Evolutionary conservation across 2,329 filamentous ascomycete species (phyloP), one percentile per base, ranked within the genome.

Genomic region (Aspergillus spinulosporus): DNA sequence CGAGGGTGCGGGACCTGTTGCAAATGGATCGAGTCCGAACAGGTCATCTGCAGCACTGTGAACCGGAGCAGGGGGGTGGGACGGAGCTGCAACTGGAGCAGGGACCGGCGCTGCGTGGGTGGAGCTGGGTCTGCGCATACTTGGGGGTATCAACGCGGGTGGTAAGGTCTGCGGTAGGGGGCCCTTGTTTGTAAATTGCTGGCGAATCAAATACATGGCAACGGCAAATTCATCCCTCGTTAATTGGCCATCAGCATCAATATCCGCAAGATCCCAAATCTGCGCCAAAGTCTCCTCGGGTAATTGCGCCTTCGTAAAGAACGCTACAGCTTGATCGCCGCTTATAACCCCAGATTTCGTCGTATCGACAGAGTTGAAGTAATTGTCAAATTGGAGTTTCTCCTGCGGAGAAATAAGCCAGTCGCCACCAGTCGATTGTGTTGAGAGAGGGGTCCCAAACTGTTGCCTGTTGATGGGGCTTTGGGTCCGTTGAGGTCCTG

Each of bases 191-290:
- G 83, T 88, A 52, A 92, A 84, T 72, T 97, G 92, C 71, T 96
- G 90, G 59, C 92, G 85, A 66, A 99, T 97, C 49, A 99, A 81
- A 70, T 95, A 95, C 92, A 99, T 97, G 52, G 94, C 93, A 46
- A 99, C 92, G 0, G 94, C 92, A 70, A 99, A 99, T 66, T 96
- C 92, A 64, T 99, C 94, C 65, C 85, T 86, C 46, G 83, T 92
- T 55, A 99, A 79, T 56, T 88, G 87, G 8, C 94, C 94, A 64
- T 92, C 89, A 5, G 91, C 94, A 68, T 90, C 91, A 74, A 97
- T 91, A 74, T 99, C 94, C 11, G 94, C 88, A 31, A 99, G 84
- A 72, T 99, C 94, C 94, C 94, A 99, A 61, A 99, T 96, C 66
- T 95, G 90, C 31, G 94, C 94, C 52, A 99, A 80, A 7, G 85